phyloP scores from a whole-genome alignment of 1,284 basidiomycete genomes.

The Pseudozyma sp. region DNA sequence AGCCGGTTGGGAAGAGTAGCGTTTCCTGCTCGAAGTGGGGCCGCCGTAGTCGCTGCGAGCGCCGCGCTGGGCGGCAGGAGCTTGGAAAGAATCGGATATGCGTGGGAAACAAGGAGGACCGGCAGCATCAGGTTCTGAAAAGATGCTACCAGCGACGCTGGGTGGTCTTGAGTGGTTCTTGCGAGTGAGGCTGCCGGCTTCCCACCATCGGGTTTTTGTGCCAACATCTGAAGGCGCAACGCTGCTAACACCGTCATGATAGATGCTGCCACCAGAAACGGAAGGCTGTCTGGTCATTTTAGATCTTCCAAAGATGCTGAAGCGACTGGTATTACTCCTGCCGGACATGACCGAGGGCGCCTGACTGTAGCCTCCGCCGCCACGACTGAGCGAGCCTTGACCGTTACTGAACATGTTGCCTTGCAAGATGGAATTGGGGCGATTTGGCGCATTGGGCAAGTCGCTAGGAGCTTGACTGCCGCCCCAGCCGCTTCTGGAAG shows the following conservation, averaged over 20 bases:
- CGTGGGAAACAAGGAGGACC: constrained; percentile 24
- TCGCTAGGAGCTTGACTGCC: constrained; percentile 42
- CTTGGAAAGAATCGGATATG: constrained; percentile 22
- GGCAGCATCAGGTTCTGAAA: constrained; percentile 53
- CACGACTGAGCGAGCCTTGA: constrained; percentile 23
- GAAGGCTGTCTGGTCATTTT: constrained; percentile 34
- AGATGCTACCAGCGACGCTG: constrained; percentile 59
- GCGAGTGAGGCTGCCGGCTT: constrained; percentile 38
- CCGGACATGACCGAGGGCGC: constrained; percentile 50
- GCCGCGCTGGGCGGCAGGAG: constrained; percentile 19
- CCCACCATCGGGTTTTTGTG: constrained; percentile 58
- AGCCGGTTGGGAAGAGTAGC: constrained; percentile 19
- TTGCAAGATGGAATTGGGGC: constrained; percentile 51
- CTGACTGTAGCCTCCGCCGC: constrained; percentile 18
- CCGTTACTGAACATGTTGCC: constrained; percentile 56
- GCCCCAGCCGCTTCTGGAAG: constrained; percentile 10
- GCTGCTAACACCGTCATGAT: constrained; percentile 48
- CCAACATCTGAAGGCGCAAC: constrained; percentile 40
- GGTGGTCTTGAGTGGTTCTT: constrained; percentile 38
- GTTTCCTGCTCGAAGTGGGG: constrained; percentile 21
- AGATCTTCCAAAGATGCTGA: constrained; percentile 51
- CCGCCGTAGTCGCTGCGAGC: constrained; percentile 55
- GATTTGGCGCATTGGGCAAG: constrained; percentile 58
- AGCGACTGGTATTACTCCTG: constrained; percentile 50
- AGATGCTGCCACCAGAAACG: constrained; percentile 45